Evolutionary conservation across 1,139 yeast species (phyloP).

Genomic region (Hemisphaericaspora xylanilytica): DNA sequence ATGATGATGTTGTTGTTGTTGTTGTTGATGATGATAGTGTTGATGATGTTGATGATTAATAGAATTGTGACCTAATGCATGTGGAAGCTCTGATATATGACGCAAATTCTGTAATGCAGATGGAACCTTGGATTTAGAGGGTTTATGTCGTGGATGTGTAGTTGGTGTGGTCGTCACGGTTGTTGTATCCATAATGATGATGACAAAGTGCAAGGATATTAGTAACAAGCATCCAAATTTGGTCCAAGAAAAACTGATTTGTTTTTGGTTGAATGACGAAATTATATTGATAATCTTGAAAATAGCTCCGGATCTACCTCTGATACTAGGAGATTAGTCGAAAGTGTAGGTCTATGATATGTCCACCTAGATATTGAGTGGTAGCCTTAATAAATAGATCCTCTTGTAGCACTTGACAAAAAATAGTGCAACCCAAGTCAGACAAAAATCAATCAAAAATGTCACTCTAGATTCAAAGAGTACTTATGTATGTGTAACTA

Average conservation of each 20-base stretch:
- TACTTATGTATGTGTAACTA: too few species aligned
- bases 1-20: too few species aligned
- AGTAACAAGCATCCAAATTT: not conserved
- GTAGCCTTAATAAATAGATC: too few species aligned
- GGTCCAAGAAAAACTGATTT: not conserved
- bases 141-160: not conserved
- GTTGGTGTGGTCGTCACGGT: not conserved
- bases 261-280: not conserved
- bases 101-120: not conserved
- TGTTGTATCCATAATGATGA: conserved; percentile 1
- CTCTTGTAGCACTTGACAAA: too few species aligned
- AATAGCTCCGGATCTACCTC: not conserved
- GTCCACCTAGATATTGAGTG: too few species aligned
- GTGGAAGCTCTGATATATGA: not conserved
- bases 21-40: too few species aligned
- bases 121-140: not conserved
- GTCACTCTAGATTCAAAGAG: too few species aligned
- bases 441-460: too few species aligned
- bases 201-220: not conserved
- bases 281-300: not conserved
- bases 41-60: not conserved
- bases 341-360: too few species aligned
- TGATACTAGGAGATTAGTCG: too few species aligned
- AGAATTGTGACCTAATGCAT: not conserved
- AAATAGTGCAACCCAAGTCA: too few species aligned